These are phyloP conservation scores for Ophiorrhiza pumila DNA, from an alignment of 257 asterid species.

Conservation along the genomic window DNA sequence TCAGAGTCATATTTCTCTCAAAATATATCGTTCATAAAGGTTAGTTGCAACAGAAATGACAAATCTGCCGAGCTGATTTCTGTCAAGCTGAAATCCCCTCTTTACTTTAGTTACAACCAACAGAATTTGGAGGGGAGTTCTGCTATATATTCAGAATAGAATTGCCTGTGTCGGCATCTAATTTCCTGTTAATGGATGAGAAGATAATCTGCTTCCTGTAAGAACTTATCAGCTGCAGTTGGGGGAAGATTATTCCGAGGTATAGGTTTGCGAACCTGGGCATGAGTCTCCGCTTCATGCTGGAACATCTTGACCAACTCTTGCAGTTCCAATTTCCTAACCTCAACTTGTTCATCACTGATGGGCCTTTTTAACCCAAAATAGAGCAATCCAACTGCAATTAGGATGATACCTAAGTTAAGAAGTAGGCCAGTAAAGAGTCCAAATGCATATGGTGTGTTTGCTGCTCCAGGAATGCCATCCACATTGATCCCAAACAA, in stretches of 20 bases:
- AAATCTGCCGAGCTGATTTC: not conserved
- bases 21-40: not conserved
- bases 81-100: constrained; percentile 2
- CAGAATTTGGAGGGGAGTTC: not conserved
- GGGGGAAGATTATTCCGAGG: constrained; percentile 78
- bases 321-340: constrained; percentile 77
- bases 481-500: constrained; percentile 93
- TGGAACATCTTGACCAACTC: constrained; percentile 79
- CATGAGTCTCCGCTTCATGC: constrained; percentile 93
- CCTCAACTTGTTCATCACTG: constrained; percentile 65
- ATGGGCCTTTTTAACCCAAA: constrained; percentile 77
- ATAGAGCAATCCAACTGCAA: constrained; percentile 66
- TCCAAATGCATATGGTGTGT: constrained; percentile 82
- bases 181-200: constrained; percentile 35
- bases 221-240: constrained; percentile 69
- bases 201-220: constrained; percentile 53
- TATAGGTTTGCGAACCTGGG: constrained; percentile 70
- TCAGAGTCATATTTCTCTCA: not conserved
- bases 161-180: not conserved
- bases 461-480: constrained; percentile 80
- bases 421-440: constrained; percentile 68
- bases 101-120: not conserved
- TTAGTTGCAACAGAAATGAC: not conserved
- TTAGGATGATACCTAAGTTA: constrained; percentile 52
- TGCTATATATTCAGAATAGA: not conserved